Conservation (phyloP, 108 stramenopile species). For the Nitzschia putrida region DNA sequence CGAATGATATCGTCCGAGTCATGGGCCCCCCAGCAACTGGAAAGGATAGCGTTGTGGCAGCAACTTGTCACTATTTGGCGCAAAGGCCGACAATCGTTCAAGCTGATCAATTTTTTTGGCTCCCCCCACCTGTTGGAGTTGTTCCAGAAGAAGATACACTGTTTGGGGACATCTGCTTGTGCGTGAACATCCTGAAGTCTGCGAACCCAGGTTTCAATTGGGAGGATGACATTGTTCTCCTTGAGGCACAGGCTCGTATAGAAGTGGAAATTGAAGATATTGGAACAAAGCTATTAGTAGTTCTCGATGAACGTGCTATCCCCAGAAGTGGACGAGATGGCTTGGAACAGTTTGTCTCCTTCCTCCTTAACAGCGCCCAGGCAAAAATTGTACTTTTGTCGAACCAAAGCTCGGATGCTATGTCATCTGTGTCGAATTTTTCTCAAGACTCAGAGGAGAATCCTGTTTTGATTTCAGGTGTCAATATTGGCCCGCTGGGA, state of each 20-base stretch:
- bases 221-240: conserved; percentile 16
- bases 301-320: conserved; percentile 26
- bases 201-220: conserved; percentile 18
- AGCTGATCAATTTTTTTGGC: conserved; percentile 31
- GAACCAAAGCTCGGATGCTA: neutral
- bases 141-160: conserved; percentile 25
- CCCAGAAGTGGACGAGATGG: neutral
- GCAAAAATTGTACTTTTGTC: conserved; percentile 20
- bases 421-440: conserved; percentile 5
- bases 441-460: neutral
- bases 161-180: conserved; percentile 31
- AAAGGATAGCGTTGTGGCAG: conserved; percentile 23
- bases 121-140: conserved; percentile 22
- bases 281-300: conserved; percentile 1
- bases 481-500: conserved; percentile 30
- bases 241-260: conserved; percentile 26
- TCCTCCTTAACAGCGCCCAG: conserved; percentile 7
- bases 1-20: conserved; percentile 48
- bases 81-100: conserved; percentile 6
- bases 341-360: conserved; percentile 26
- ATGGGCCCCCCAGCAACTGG: conserved; percentile 56
- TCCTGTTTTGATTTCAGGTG: neutral
- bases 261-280: conserved; percentile 34
- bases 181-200: conserved; percentile 11
- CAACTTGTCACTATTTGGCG: conserved; percentile 18